Base-by-base conservation (phyloP, 768 basidiomycete genomes). In the Kwoniella mangroviensis region DNA sequence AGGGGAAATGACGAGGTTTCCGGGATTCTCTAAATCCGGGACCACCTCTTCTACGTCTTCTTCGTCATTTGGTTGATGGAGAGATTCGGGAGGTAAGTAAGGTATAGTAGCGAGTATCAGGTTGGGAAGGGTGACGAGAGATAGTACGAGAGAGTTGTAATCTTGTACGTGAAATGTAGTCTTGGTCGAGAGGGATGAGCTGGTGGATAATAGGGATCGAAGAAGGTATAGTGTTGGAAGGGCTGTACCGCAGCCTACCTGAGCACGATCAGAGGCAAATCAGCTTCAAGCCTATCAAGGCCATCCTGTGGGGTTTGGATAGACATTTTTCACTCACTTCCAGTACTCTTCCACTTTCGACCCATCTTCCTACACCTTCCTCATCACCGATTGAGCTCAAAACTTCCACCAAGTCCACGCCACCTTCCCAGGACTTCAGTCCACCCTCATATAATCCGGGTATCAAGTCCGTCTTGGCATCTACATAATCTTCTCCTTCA, bases 381-480 rank as follows among this genome's bases (percentile, higher is more conserved):
- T 34, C 75, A 68, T 62, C 34, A 74, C 26, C 76, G 57, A 4
- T 63, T 10, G 53, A 68, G 10, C 24, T 62, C 21, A 70, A 17
- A 13, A 65, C 90, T 42, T 88, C 86, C 0, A 91, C 92, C 2
- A 98, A 85, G 81, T 98, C 96, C 15, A 94, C 83, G 58, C 92
- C 91, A 74, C 93, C 96, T 82, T 99, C 96, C 96, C 96, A 99
- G 1, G 94, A 98, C 84, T 98, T 98, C 62, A 98, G 82, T 5
- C 96, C 96, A 22, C 96, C 96, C 84, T 99, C 96, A 74, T 99
- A 98, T 0, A 94, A 86, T 1, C 94, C 90, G 2, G 94, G 91
- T 3, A 98, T 88, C 15, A 99, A 88, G 83, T 98, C 69, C n/a
- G 69, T 59, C 43, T 59, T 55, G 34, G 56, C 88, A 72, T 93